Evolutionary conservation across 495 filamentous ascomycete genomes (phyloP), one percentile per base, ranked within the genome.

Genomic region (Pseudevernia furfuracea): DNA sequence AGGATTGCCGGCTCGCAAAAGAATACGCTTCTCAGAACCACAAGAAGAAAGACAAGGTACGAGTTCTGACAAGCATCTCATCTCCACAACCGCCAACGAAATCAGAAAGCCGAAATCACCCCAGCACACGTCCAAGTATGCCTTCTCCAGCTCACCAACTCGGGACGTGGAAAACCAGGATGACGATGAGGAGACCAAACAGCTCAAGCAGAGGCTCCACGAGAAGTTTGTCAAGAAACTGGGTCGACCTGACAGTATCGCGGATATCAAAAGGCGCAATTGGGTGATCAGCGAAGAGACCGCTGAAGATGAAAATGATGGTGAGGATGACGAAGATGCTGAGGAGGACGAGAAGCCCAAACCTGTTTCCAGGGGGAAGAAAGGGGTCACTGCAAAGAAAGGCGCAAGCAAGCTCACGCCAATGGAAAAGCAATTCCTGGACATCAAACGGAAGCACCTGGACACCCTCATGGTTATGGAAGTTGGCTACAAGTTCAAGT

Each of bases 401-500:
- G 81, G 82, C 34, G 80, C 73, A 9, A 74, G 71, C 62, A 97
- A 97, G 71, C 83, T 99, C 57, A 99, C 95, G 8, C 94, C 94
- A 0, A 86, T 99, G 87, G 94, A 96, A 72, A 85, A 88, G 57
- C 94, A 97, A 68, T 85, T 95, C 43, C 80, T 98, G 19, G 91
- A 96, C 25, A 96, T 98, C 69, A 98, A 98, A 77, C 81, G 85
- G 61, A 90, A 92, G 67, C 83, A 97, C 72, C 87, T 91, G 79
- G 92, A 96, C 69, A 93, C 92, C 0, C 63, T 97, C 12, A 75
- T 99, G 46, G 85, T 96, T 4, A 84, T 97, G 25, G 92, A 99
- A 70, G 94, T 99, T 8, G 94, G 94, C 36, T 99, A 99, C 73
- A 99, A 99, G 73, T 99, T 94, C 78, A 84, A 87, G 49, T 96